Conservation (phyloP, 768 basidiomycete genomes). For the Tremella mesenterica region DNA sequence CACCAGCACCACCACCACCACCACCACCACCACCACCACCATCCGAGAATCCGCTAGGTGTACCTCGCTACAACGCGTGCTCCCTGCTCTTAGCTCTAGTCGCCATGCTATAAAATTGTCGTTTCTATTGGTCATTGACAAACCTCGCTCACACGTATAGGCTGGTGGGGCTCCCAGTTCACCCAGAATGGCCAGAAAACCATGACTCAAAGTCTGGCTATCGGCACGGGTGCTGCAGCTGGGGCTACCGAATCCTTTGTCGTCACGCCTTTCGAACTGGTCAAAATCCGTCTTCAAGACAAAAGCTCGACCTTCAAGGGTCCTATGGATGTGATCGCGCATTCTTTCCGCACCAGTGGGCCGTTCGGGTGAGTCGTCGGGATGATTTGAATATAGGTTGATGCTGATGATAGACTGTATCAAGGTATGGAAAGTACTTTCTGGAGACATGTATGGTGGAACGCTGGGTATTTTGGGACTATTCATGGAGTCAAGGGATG, state of each 20-base stretch:
- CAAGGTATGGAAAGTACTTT: conserved; percentile 95
- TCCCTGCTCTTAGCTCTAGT: neutral
- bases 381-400: neutral
- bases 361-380: conserved; percentile 52
- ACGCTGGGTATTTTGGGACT: conserved; percentile 83
- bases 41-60: neutral
- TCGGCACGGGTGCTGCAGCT: conserved; percentile 83
- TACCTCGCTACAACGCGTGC: neutral
- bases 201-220: conserved; percentile 82
- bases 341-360: conserved; percentile 68
- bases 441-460: conserved; percentile 56
- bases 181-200: conserved; percentile 56
- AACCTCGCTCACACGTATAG: conserved; percentile 58
- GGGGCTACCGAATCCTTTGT: conserved; percentile 89
- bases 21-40: neutral
- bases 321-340: conserved; percentile 80
- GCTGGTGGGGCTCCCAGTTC: conserved; percentile 73
- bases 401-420: conserved; percentile 51
- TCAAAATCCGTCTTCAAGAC: conserved; percentile 70
- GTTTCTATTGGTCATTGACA: conserved; percentile 31
- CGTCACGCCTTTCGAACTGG: conserved; percentile 81
- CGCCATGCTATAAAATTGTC: neutral
- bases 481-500: conserved; percentile 75
- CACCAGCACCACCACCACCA: neutral
- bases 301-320: conserved; percentile 83